A percentile compares a stretch with the other conserved stretches of the same genome.
Evolutionary conservation across 2,329 filamentous ascomycete species (phyloP).

Genomic region (Colletotrichum graminicola): DNA sequence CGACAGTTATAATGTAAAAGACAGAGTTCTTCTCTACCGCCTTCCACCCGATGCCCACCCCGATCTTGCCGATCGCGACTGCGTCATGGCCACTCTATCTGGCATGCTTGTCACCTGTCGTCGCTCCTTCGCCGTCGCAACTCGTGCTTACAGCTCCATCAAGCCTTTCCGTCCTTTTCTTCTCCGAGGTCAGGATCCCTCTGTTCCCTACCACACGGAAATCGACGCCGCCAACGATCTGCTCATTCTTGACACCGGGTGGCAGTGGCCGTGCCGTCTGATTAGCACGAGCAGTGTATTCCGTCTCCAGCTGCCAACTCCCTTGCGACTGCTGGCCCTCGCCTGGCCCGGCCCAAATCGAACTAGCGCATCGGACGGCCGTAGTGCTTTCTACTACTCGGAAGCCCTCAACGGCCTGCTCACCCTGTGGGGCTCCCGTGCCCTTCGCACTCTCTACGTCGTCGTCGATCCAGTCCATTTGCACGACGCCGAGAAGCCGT

Average conservation of each 20-base stretch:
- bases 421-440: neutral
- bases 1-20: slow-evolving; percentile 17
- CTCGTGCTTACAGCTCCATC: slow-evolving; percentile 5
- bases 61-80: slow-evolving; percentile 13
- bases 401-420: slow-evolving; percentile 15
- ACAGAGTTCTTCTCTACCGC: slow-evolving; percentile 19
- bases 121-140: slow-evolving; percentile 16
- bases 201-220: slow-evolving; percentile 1
- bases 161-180: slow-evolving; percentile 1
- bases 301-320: slow-evolving; percentile 11
- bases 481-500: slow-evolving; percentile 11
- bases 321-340: slow-evolving; percentile 13
- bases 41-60: neutral
- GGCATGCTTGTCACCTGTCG: slow-evolving; percentile 17
- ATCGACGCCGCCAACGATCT: slow-evolving; percentile 14
- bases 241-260: slow-evolving; percentile 8
- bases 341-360: slow-evolving; percentile 10
- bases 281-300: slow-evolving; percentile 18
- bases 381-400: slow-evolving; percentile 8
- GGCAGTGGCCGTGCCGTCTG: slow-evolving; percentile 24
- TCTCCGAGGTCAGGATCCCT: neutral
- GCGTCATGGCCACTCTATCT: slow-evolving; percentile 19
- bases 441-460: slow-evolving; percentile 3
- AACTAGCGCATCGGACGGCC: slow-evolving; percentile 1
- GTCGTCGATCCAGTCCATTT: slow-evolving; percentile 22